Evolutionary conservation across 306 rosid genomes (phyloP), one percentile per base, ranked within the genome.

Genomic region (Amphicarpaea edgeworthii): DNA sequence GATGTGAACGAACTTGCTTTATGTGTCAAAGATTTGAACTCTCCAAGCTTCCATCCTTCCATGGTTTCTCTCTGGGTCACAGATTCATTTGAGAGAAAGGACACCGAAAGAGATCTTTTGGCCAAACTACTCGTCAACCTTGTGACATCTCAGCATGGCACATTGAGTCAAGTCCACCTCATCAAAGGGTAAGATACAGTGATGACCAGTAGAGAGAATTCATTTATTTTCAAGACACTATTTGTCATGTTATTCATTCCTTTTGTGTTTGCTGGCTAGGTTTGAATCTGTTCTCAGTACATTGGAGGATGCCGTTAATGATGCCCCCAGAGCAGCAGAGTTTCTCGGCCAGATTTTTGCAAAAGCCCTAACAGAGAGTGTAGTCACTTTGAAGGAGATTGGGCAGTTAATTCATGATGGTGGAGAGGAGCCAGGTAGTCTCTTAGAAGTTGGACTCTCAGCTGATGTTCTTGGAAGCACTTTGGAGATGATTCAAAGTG

Each of bases 291-390:
- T 86, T 87, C 88, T 95, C 17, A 19, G 79, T 45, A 70, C 69
- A 24, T 73, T 95, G 83, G 98, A 95, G 82, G 98, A 95, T 76
- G 85, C 88, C 0, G 92, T 95, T 43, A 95, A 79, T 64, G 98
- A 95, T 55, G 96, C 97, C 45, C 98, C 98, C 0, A 90, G 68
- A 81, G 98, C 97, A 68, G 84, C 97, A 0, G 93, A 92, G 83
- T 95, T 88, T 84, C 85, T 95, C 23, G 96, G 96, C 45, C 83
- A 70, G 0, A 76, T 95, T 23, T 87, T 95, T 55, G 97, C 92
- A 0, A 50, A 77, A 70, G 77, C 72, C 12, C 73, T 95, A 45
- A 63, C 79, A 47, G 93, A 88, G 86, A 79, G 82, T 78, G 79
- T 87, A 72, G 76, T 84, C 75, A 28, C 91, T 43, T 68, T 95